A percentile compares a stretch with the other conserved stretches of the same genome.
Conservation (phyloP, 495 filamentous ascomycete genomes). For the Neurospora hispaniola region DNA sequence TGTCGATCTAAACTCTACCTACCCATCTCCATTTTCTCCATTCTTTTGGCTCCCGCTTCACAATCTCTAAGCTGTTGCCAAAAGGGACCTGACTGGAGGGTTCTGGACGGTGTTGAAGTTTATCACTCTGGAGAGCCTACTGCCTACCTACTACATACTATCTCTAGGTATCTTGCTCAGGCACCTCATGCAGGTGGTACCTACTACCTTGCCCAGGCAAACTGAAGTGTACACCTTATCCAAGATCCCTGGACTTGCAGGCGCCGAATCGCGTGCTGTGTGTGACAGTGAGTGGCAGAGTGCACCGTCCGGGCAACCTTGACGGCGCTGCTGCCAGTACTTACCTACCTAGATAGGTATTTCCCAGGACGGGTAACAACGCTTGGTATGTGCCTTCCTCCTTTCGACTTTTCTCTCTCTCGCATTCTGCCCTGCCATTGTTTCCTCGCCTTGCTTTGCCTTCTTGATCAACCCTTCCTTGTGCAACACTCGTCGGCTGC, state of each 20-base stretch:
- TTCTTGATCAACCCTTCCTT: not conserved
- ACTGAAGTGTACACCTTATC: not conserved
- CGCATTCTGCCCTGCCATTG: not conserved
- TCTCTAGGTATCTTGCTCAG: not conserved
- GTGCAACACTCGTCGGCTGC: not conserved
- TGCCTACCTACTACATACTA: too few species aligned
- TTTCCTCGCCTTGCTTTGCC: not conserved
- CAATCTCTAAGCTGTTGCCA: not conserved
- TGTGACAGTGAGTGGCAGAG: not conserved
- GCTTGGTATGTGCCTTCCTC: not conserved
- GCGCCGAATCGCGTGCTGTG: not conserved
- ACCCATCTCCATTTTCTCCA: not conserved
- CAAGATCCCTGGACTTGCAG: not conserved
- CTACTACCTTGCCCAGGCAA: not conserved
- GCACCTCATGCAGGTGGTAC: not conserved
- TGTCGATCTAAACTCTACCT: not conserved
- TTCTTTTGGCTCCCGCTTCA: not conserved
- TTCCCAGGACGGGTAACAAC: not conserved
- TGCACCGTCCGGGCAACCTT: not conserved
- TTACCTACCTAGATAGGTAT: not conserved
- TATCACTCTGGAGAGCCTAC: not conserved
- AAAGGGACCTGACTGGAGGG: not conserved
- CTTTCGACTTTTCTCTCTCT: not conserved
- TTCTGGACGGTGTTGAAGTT: not conserved
- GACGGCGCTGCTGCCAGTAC: not conserved